Conservation (phyloP, 495 filamentous ascomycete species). For the Hypoxylon perforatum region DNA sequence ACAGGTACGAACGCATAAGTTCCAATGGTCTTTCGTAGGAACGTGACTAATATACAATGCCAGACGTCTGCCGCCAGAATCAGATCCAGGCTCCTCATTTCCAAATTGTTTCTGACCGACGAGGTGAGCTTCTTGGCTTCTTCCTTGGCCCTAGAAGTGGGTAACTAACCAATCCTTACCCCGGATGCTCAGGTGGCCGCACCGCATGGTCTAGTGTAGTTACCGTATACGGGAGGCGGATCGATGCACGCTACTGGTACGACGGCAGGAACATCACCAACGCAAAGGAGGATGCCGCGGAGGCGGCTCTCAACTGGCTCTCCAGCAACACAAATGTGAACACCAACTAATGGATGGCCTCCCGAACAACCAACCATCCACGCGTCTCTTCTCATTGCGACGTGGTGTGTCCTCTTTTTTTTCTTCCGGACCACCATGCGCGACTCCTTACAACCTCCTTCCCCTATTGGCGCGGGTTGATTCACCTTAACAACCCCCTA, state of each 20-base stretch:
- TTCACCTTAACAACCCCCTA: constrained; percentile 31
- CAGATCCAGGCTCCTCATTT: constrained; percentile 69
- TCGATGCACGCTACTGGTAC: constrained; percentile 87
- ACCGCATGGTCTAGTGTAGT: constrained; percentile 90
- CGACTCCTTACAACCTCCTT: constrained; percentile 31
- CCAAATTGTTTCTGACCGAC: constrained; percentile 80
- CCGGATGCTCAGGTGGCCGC: constrained; percentile 72
- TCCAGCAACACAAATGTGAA: constrained; percentile 35
- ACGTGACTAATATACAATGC: constrained; percentile 27
- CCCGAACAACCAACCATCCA: constrained; percentile 14
- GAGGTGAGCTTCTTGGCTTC: constrained; percentile 65
- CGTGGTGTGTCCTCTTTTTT: constrained; percentile 1
- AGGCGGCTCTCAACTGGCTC: constrained; percentile 71
- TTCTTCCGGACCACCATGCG: constrained; percentile 16
- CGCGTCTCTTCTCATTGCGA: neutral
- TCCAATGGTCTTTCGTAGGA: constrained; percentile 1
- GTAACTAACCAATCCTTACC: constrained; percentile 19
- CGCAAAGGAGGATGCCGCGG: constrained; percentile 90
- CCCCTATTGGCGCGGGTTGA: constrained; percentile 34
- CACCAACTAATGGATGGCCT: constrained; percentile 32
- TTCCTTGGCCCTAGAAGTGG: constrained; percentile 7
- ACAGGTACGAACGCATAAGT: constrained; percentile 43
- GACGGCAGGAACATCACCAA: constrained; percentile 87
- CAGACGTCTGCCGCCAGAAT: constrained; percentile 70
- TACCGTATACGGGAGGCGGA: constrained; percentile 63